Percentiles rank a stretch among this genome's conserved stretches.
Conservation (phyloP, 345 rosid species). For the Lumnitzera littorea region DNA sequence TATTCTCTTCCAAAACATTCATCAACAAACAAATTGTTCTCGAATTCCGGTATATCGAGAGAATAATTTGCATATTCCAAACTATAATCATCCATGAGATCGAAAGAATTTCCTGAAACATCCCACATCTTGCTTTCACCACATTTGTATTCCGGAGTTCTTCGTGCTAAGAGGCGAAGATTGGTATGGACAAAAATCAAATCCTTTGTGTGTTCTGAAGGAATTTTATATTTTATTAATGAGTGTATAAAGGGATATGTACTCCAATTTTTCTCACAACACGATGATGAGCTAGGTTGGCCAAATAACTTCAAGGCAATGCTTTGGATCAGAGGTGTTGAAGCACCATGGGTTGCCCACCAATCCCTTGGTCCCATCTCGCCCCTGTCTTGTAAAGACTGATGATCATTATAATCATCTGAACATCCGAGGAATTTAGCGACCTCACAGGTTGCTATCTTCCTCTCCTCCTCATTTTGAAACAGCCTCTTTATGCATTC, state of each 20-base stretch:
- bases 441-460: neutral
- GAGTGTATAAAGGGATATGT: neutral
- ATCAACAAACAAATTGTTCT: neutral
- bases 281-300: conserved; percentile 6
- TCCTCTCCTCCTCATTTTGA: neutral
- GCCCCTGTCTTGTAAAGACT: neutral
- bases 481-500: neutral
- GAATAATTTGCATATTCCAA: conserved; percentile 6
- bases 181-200: conserved; percentile 1
- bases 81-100: neutral
- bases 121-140: conserved; percentile 6
- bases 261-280: conserved; percentile 7
- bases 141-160: neutral
- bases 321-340: neutral
- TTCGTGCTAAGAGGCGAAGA: neutral
- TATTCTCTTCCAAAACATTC: too few relatives aligned
- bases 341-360: neutral
- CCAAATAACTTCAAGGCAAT: neutral
- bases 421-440: neutral
- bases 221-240: neutral
- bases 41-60: conserved; percentile 3
- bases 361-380: neutral
- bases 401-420: neutral
- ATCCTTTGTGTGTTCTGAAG: neutral
- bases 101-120: conserved; percentile 4